phyloP scores from a whole-genome alignment of 2,329 filamentous ascomycete genomes.

The Pyrenophora seminiperda region DNA sequence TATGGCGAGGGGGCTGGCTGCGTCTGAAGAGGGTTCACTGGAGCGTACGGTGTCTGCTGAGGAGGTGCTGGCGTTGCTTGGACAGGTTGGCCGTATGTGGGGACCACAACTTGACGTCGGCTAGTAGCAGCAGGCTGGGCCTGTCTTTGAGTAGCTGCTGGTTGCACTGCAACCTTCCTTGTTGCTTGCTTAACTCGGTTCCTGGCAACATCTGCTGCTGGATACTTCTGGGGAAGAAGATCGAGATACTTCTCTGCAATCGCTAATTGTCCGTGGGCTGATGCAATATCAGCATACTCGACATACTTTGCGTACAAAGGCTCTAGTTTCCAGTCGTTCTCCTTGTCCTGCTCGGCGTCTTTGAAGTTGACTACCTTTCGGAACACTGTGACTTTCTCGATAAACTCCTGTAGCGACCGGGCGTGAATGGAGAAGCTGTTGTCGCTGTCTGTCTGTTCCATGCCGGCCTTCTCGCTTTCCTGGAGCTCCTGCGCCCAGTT shows the following conservation, averaged over 20 bases:
- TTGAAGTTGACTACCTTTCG: conserved; percentile 90
- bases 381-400: conserved; percentile 98
- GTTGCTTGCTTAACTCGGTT: conserved; percentile 85
- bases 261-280: conserved; percentile 82
- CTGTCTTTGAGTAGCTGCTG: conserved; percentile 48
- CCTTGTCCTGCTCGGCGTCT: conserved; percentile 73
- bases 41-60: conserved; percentile 31
- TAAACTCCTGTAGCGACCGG: conserved; percentile 84
- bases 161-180: conserved; percentile 61
- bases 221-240: conserved; percentile 80
- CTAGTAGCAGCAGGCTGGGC: conserved; percentile 45
- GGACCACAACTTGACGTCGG: conserved; percentile 44
- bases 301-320: conserved; percentile 92
- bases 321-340: conserved; percentile 85
- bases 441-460: conserved; percentile 71
- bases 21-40: conserved; percentile 36
- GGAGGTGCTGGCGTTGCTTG: conserved; percentile 24
- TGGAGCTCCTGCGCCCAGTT: conserved; percentile 93
- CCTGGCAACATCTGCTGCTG: conserved; percentile 83
- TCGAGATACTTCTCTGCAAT: conserved; percentile 91
- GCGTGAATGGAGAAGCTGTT: conserved; percentile 93
- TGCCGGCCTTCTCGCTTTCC: conserved; percentile 76
- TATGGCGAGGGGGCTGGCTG: conserved; percentile 33
- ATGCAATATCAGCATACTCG: conserved; percentile 94
- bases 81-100: conserved; percentile 35